These are phyloP conservation scores for Canavalia ensiformis DNA, from an alignment of 306 rosid species.

Conservation along the genomic window DNA sequence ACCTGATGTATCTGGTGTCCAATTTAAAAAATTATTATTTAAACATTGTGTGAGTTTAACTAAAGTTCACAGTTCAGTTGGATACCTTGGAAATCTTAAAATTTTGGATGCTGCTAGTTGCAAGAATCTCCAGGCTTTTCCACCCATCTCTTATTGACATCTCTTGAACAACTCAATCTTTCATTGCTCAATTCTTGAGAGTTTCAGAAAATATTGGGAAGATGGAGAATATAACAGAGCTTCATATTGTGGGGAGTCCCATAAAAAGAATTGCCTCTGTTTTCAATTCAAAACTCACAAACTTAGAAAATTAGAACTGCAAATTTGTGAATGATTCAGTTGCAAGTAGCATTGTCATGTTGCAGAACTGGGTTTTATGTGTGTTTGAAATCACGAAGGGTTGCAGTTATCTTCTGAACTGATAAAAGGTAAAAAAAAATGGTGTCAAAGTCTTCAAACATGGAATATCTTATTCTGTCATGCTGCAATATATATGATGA, in stretches of 20 bases:
- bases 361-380: not conserved
- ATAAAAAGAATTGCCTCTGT: constrained; percentile 16
- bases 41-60: not conserved
- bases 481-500: not conserved
- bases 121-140: not conserved
- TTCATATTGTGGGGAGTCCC: not conserved
- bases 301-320: not conserved
- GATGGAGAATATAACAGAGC: too few species aligned
- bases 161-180: not conserved
- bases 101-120: not conserved
- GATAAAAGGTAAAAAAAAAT: not conserved
- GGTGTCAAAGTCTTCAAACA: not conserved
- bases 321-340: not conserved
- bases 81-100: not conserved
- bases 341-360: not conserved
- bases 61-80: not conserved
- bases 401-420: not conserved
- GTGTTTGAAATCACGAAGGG: not conserved
- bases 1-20: too few species aligned
- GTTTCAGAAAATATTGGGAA: constrained; percentile 17
- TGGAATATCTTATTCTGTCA: not conserved
- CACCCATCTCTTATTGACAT: not conserved
- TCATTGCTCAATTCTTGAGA: not conserved
- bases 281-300: not conserved
- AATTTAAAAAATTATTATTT: too few species aligned